Base-by-base conservation (phyloP, 805 yeast genomes). In the Saturnispora hagleri region DNA sequence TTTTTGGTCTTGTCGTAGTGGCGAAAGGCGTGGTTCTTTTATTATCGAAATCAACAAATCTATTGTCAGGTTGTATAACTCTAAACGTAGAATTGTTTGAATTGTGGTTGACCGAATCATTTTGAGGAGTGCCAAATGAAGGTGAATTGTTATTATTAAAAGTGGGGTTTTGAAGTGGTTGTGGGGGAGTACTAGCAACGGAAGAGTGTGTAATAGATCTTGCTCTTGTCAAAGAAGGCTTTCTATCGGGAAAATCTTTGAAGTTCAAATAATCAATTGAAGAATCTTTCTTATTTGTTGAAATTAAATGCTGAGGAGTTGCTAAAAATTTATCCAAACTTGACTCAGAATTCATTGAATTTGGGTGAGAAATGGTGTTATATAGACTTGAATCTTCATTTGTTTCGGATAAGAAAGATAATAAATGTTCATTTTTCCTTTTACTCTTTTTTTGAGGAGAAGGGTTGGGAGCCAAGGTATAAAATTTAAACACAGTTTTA, bases 11-110 rank as follows among this genome's bases (percentile, higher is more conserved):
- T n/a, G 64, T 58, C 20, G 55, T 80, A 24, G 42, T 47, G 13
- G 31, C 59, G 60, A 77, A 86, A 1, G 96, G 95, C 0, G 95
- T 83, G 45, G 79, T 80, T 43, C 96, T 69, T 48, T 89, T 73
- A 58, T 84, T 80, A 59, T 88, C 93, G 62, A 88, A 88, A 64
- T 89, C 89, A 54, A 87, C 87, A 60, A 86, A 95, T 34, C 76
- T 71, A 13, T 76, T 79, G n/a, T 77, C 80, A 24, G 79, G 77
- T 33, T 90, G 69, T 8, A 88, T 75, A 1, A 88, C 82, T 53
- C 84, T 74, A 62, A 88, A 87, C 0, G 88, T 50, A 4, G 48
- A 44, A 12, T 33, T 38, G 9, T 28, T 38, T 17, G 36, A 24
- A n/a, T 33, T 43, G n/a, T 49, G 46, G 15, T 49, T 41, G 15